Base-by-base conservation (phyloP, 202 grass and related monocot genomes). In the Carex arenaria region DNA sequence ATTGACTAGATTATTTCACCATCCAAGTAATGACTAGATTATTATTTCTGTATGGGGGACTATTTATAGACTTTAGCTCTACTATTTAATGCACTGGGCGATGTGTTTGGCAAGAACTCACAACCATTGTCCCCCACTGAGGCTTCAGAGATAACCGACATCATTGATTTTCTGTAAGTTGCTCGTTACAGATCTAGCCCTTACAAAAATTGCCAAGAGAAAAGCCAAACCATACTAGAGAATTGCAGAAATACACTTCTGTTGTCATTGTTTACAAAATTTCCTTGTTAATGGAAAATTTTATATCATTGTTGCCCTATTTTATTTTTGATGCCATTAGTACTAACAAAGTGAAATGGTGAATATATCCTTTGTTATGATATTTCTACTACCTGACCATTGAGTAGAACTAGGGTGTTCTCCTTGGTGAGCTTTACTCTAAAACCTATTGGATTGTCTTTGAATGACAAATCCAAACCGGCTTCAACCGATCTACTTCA, bases 91-190 rank as follows among this genome's bases (percentile, higher is more conserved):
- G 91, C 93, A 75, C 51, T 98, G 86, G 93, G 88, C 4, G 91
- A 98, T 86, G 96, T 92, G 26, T 98, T 95, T 80, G 96, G 96
- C 56, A 98, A 98, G 81, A 98, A 93, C 54, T 90, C 93, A 30
- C 96, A 93, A 62, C 56, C 85, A 42, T 78, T 85, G 55, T 80
- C 90, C 91, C 92, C 86, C 18, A 91, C 92, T 51, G 91, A 90
- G 47, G 96, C 89, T 40, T 92, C 96, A 77, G 96, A 98, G 80
- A 98, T 93, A n/a, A 67, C 87, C 52, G 96, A 98, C 85, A 94
- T 98, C 78, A 90, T 98, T 53, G 93, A 95, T 84, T 98, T 98
- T 82, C 63, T 98, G 96, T 98, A 95, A 93, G 93, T 81, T 72
- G 42, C 13, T 42, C n/a, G 61, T 26, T 73, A 86, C 31, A 34